phyloP scores from a whole-genome alignment of 2,329 filamentous ascomycete genomes.

The Cryphonectria naterciae region DNA sequence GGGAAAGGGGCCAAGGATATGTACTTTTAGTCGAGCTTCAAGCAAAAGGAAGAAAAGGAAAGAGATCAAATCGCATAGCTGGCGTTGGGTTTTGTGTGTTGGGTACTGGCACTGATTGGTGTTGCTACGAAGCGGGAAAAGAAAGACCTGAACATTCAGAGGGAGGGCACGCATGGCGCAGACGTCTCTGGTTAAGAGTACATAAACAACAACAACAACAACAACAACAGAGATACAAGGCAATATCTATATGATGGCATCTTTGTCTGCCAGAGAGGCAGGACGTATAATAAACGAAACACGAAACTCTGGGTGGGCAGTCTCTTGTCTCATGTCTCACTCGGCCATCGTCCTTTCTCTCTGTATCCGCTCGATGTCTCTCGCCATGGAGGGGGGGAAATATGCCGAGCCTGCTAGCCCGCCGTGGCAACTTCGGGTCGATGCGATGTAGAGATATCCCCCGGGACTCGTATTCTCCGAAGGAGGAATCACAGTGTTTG shows the following conservation, averaged over 20 bases:
- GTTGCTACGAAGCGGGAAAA: background rate
- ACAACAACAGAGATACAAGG: background rate
- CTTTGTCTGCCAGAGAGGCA: background rate
- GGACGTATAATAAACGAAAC: background rate
- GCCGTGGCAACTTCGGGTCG: background rate
- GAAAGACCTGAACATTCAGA: background rate
- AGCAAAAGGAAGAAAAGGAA: background rate
- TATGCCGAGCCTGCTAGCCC: background rate
- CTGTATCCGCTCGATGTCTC: background rate
- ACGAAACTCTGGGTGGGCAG: background rate
- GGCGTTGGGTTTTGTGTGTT: slow-evolving; percentile 1
- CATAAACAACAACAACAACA: background rate
- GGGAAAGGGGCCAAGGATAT: background rate
- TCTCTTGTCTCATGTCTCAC: too few relatives aligned
- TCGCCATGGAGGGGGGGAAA: background rate
- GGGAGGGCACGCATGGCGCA: background rate
- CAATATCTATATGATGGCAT: slow-evolving; percentile 4
- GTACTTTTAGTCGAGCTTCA: background rate
- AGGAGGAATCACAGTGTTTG: background rate
- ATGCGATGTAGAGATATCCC: background rate
- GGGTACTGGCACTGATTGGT: background rate
- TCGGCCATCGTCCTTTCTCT: background rate
- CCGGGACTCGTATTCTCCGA: background rate
- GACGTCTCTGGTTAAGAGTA: background rate
- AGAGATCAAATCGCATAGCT: slow-evolving; percentile 7